These are phyloP conservation scores for Lodderomyces beijingensis DNA, from an alignment of 1,139 yeast species.

Conservation along the genomic window DNA sequence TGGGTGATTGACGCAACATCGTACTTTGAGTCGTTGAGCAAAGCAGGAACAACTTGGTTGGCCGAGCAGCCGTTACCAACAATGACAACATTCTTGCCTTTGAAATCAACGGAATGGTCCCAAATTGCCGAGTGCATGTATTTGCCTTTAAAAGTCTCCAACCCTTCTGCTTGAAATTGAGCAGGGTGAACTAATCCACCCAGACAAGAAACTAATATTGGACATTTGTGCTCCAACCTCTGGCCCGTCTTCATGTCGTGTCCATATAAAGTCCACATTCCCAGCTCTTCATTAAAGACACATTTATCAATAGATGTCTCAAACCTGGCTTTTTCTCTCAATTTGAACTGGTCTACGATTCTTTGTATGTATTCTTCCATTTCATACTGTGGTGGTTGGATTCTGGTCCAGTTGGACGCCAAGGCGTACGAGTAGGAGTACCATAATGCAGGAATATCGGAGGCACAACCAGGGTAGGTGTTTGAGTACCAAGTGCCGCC, in stretches of 20 bases:
- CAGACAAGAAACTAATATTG: conserved; percentile 28
- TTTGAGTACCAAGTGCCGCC: conserved; percentile 59
- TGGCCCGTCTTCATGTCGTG: conserved; percentile 34
- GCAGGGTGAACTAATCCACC: conserved; percentile 40
- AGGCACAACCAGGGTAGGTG: conserved; percentile 52
- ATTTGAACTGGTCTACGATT: conserved; percentile 33
- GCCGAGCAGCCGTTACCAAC: conserved; percentile 47
- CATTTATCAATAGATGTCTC: conserved; percentile 25
- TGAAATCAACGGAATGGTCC: conserved; percentile 38
- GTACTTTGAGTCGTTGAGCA: conserved; percentile 22
- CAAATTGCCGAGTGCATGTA: conserved; percentile 49
- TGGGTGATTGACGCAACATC: conserved; percentile 30
- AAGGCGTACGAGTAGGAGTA: conserved; percentile 39
- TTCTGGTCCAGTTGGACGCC: conserved; percentile 40
- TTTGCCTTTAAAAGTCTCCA: conserved; percentile 40
- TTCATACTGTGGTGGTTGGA: conserved; percentile 48
- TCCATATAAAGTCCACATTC: conserved; percentile 35
- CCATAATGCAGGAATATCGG: conserved; percentile 49
- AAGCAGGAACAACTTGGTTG: conserved; percentile 36
- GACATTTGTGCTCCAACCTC: conserved; percentile 22
- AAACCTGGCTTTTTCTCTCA: conserved; percentile 28
- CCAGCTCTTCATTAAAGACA: conserved; percentile 27
- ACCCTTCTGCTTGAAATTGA: conserved; percentile 29
- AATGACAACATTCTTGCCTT: conserved; percentile 31
- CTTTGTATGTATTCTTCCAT: conserved; percentile 42